Evolutionary conservation across 2,329 filamentous ascomycete species (phyloP).

Genomic region (Penicillium sp.): DNA sequence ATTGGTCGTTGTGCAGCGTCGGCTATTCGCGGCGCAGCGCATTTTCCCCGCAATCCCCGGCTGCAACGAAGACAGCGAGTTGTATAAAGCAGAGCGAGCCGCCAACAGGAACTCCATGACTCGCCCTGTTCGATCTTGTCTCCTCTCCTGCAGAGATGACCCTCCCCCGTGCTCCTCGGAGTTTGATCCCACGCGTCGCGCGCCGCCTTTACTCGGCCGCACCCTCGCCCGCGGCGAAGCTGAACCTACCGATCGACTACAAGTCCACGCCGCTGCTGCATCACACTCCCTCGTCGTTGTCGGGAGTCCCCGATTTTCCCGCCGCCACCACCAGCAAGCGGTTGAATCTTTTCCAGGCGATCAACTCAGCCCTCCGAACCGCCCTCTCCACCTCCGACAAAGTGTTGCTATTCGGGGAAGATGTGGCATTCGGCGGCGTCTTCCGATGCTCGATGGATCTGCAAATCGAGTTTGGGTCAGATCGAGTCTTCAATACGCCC

Average conservation of each 20-base stretch:
- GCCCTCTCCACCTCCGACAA: conserved; percentile 80
- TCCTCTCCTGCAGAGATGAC: conserved; percentile 11
- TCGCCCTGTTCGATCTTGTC: conserved; percentile 1
- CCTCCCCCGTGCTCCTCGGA: conserved; percentile 15
- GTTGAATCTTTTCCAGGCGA: conserved; percentile 89
- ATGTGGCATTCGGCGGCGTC: conserved; percentile 94
- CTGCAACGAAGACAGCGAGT: conserved; percentile 9
- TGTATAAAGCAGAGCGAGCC: conserved; percentile 11
- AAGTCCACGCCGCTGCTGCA: conserved; percentile 74
- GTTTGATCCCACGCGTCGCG: conserved; percentile 17
- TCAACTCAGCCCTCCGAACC: conserved; percentile 84
- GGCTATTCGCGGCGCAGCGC: conserved; percentile 30
- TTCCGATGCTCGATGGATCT: conserved; percentile 93
- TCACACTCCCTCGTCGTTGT: conserved; percentile 70
- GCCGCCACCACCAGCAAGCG: conserved; percentile 71
- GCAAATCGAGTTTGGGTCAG: conserved; percentile 78
- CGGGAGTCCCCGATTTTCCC: conserved; percentile 70
- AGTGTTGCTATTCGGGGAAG: conserved; percentile 90
- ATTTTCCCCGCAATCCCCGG: conserved; percentile 22
- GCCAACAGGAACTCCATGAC: conserved; percentile 1
- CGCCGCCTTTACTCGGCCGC: conserved; percentile 46
- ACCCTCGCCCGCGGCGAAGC: conserved; percentile 52
- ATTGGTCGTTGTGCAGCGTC: too few relatives aligned
- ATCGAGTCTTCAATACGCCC: conserved; percentile 94
- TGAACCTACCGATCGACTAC: conserved; percentile 89